phyloP scores from a whole-genome alignment of 805 yeast species.

The Cyberlindnera meyerae region DNA sequence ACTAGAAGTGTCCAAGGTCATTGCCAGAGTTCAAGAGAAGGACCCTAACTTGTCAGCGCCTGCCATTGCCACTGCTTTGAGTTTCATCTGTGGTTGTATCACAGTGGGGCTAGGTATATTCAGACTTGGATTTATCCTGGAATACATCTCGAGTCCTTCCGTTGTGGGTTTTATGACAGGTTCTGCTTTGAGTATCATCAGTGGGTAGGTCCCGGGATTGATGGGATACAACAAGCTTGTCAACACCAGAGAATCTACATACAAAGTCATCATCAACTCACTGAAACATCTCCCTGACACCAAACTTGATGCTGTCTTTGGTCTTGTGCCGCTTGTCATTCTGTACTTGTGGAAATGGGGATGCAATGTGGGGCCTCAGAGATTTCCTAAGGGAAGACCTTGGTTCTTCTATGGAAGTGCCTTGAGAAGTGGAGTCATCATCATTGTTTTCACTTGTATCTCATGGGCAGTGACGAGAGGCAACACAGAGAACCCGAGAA shows the following conservation, averaged over 20 bases:
- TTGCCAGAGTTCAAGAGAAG: slow-evolving; percentile 54
- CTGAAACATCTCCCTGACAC: slow-evolving; percentile 67
- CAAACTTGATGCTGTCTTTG: slow-evolving; percentile 83
- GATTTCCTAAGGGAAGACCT: slow-evolving; percentile 51
- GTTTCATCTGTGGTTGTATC: slow-evolving; percentile 81
- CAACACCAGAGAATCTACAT: slow-evolving; percentile 69
- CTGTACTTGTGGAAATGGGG: slow-evolving; percentile 67
- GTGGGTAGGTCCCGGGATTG: slow-evolving; percentile 83
- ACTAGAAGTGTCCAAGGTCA: slow-evolving; percentile 72
- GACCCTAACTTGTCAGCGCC: slow-evolving; percentile 52
- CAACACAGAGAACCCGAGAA: slow-evolving; percentile 35
- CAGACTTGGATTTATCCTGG: slow-evolving; percentile 83
- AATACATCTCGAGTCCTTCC: slow-evolving; percentile 85
- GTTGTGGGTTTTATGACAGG: slow-evolving; percentile 95
- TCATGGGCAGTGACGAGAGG: slow-evolving; percentile 70
- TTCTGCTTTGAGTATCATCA: slow-evolving; percentile 76
- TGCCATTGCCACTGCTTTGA: slow-evolving; percentile 71
- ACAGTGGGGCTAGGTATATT: slow-evolving; percentile 78
- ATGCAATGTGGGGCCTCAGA: slow-evolving; percentile 55
- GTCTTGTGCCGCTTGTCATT: slow-evolving; percentile 68
- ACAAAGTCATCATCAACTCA: slow-evolving; percentile 62
- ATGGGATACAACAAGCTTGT: slow-evolving; percentile 69
- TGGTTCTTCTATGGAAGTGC: slow-evolving; percentile 68
- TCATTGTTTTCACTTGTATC: slow-evolving; percentile 77
- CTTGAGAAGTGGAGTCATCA: slow-evolving; percentile 75